These are phyloP conservation scores for Ogataea angusta DNA, from an alignment of 805 yeast species.

Conservation along the genomic window DNA sequence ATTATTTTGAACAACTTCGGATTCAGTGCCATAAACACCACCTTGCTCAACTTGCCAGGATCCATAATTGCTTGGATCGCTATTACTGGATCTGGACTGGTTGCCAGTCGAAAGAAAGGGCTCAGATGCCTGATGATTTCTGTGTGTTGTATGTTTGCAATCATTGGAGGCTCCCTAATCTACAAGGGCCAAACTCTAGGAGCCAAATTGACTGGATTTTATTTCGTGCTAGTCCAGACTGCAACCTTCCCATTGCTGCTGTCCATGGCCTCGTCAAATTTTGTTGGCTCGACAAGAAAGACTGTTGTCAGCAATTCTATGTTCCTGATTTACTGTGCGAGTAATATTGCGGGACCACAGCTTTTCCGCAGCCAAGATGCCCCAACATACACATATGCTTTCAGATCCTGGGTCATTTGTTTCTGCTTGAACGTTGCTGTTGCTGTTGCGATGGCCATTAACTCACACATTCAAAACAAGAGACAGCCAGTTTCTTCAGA, in stretches of 20 bases:
- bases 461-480: slow-evolving; percentile 13
- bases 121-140: slow-evolving; percentile 33
- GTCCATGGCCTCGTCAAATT: slow-evolving; percentile 35
- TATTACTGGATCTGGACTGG: slow-evolving; percentile 25
- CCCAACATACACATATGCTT: slow-evolving; percentile 57
- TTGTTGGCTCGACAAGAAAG: slow-evolving; percentile 67
- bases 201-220: slow-evolving; percentile 32
- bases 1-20: slow-evolving; percentile 38
- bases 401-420: slow-evolving; percentile 50
- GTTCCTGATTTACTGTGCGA: slow-evolving; percentile 60
- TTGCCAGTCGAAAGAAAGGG: slow-evolving; percentile 28
- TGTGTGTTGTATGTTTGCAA: slow-evolving; percentile 20
- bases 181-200: slow-evolving; percentile 26
- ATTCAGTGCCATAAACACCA: slow-evolving; percentile 29
- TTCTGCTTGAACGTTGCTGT: slow-evolving; percentile 29
- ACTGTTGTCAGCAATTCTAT: slow-evolving; percentile 51
- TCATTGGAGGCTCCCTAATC: slow-evolving; percentile 30
- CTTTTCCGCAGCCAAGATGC: slow-evolving; percentile 54
- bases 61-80: slow-evolving; percentile 36
- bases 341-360: slow-evolving; percentile 70
- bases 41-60: slow-evolving; percentile 37
- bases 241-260: slow-evolving; percentile 27
- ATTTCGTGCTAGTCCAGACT: slow-evolving; percentile 26
- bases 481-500: slow-evolving; percentile 7
- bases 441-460: slow-evolving; percentile 14